phyloP scores from a whole-genome alignment of 1,284 basidiomycete species.

The Irpex rosettiformis region DNA sequence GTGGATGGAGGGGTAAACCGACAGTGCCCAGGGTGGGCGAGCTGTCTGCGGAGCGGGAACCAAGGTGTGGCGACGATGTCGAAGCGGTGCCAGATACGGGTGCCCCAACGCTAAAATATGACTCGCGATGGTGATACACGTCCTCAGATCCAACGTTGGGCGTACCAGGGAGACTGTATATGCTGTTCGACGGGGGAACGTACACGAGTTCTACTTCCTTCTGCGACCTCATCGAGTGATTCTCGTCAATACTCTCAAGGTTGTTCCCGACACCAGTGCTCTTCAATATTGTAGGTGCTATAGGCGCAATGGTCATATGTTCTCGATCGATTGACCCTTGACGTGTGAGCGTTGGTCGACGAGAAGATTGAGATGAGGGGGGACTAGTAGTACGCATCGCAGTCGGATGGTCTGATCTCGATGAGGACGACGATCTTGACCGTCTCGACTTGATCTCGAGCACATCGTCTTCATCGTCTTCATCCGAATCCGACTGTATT shows the following conservation, averaged over 20 bases:
- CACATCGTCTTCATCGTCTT: slow-evolving; percentile 55
- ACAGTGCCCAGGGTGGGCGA: slow-evolving; percentile 7
- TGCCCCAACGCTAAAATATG: slow-evolving; percentile 33
- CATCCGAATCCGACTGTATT: slow-evolving; percentile 36
- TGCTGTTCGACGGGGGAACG: slow-evolving; percentile 55
- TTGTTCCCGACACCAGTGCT: slow-evolving; percentile 56
- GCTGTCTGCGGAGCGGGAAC: slow-evolving; percentile 13
- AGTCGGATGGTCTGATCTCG: slow-evolving; percentile 24
- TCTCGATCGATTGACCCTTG: slow-evolving; percentile 44
- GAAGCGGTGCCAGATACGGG: slow-evolving; percentile 11
- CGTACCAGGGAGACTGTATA: slow-evolving; percentile 36
- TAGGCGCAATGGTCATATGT: slow-evolving; percentile 88
- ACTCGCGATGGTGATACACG: slow-evolving; percentile 32
- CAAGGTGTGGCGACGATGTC: not conserved
- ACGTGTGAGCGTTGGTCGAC: slow-evolving; percentile 32
- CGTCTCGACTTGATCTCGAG: slow-evolving; percentile 58
- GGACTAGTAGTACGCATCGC: slow-evolving; percentile 17
- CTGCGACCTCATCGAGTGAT: slow-evolving; percentile 11
- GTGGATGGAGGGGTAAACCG: slow-evolving; percentile 13
- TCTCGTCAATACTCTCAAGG: slow-evolving; percentile 20
- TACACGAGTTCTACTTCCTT: slow-evolving; percentile 67
- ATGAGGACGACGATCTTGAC: slow-evolving; percentile 35
- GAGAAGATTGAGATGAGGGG: slow-evolving; percentile 14
- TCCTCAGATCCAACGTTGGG: slow-evolving; percentile 23
- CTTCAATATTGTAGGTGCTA: slow-evolving; percentile 93